A percentile compares a stretch with the other conserved stretches of the same genome.
Conservation (phyloP, 108 stramenopile genomes). For the Stephanodiscus minutulus region DNA sequence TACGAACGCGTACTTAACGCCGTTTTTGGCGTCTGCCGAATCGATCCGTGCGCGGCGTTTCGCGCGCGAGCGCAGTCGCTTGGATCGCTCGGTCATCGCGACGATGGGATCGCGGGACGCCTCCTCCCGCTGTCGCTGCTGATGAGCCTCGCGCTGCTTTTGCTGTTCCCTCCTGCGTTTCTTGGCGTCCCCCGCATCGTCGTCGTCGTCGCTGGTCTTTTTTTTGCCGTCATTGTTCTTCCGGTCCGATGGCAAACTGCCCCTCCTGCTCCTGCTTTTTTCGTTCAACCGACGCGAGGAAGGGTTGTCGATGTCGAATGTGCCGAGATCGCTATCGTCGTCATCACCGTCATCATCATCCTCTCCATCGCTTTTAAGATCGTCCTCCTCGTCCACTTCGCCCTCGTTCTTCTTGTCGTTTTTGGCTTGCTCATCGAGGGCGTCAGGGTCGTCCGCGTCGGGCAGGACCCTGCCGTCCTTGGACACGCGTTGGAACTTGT, state of each 20-base stretch:
- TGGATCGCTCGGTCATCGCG: constrained; percentile 70
- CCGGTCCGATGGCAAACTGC: neutral
- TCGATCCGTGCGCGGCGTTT: constrained; percentile 65
- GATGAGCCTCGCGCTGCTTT: constrained; percentile 23
- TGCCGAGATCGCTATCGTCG: constrained; percentile 47
- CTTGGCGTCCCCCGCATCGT: constrained; percentile 2
- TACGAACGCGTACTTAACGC: constrained; percentile 58
- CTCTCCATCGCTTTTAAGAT: constrained; percentile 4
- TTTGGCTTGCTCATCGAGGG: neutral
- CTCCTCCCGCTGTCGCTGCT: constrained; percentile 18
- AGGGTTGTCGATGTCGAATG: constrained; percentile 42
- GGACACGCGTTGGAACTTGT: constrained; percentile 70
- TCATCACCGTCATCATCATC: constrained; percentile 28
- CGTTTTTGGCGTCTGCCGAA: constrained; percentile 56
- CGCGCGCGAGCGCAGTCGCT: constrained; percentile 59
- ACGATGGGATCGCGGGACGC: constrained; percentile 54
- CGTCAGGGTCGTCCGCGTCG: constrained; percentile 42
- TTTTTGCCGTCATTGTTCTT: neutral
- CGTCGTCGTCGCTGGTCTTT: constrained; percentile 9
- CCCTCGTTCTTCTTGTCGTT: neutral
- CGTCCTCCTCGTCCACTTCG: constrained; percentile 2
- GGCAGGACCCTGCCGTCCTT: constrained; percentile 60
- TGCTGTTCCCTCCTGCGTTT: constrained; percentile 4
- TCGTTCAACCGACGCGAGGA: constrained; percentile 21
- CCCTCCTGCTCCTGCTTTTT: neutral